Evolutionary conservation across 345 rosid genomes (phyloP), one percentile per base, ranked within the genome.

Genomic region (Salix udensis): DNA sequence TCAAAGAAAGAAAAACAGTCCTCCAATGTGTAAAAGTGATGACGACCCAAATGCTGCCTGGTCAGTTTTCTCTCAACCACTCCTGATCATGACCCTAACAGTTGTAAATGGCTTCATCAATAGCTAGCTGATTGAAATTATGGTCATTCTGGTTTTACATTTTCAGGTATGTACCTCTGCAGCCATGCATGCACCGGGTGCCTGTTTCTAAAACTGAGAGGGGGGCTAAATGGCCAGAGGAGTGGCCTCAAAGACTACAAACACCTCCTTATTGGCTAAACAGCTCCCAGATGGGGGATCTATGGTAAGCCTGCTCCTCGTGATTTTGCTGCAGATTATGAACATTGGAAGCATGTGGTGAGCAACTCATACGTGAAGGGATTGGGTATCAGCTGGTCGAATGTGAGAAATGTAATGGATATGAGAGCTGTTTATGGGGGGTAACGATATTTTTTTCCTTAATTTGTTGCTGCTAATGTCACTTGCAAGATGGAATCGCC

Each of bases 341-440:
- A 88, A 61, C 97, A 96, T 65, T 93, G 97, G 98, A 91, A 88
- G 75, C 79, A 83, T 42, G 94, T 92, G 15, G 97, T 93, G 39
- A 86, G 81, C 82, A 83, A 80, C 60, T 85, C 89, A 60, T 93
- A 93, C 81, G 83, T 92, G 88, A 91, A 83, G 18, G 92, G 86
- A 76, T 76, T 93, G 68, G 98, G 97, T 7, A 87, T 96, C 86
- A 88, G 88, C 58, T 93, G 99, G 98, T 78, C 90, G 21, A 82
- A 91, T 62, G 95, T 93, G 36, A 87, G 97, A 79, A 96, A 88
- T 77, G 88, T 96, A 40, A 88, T 96, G 99, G 99, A 96, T 81
- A 92, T 92, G 99, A 79, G 96, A 88, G 94, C 97, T 76, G 96
- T 90, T 71, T 96, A 92, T 50, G 97, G 95, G 79, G 99, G 98